Evolutionary conservation across 495 filamentous ascomycete species (phyloP), one percentile per base, ranked within the genome.

Genomic region (Clohesyomyces aquaticus): DNA sequence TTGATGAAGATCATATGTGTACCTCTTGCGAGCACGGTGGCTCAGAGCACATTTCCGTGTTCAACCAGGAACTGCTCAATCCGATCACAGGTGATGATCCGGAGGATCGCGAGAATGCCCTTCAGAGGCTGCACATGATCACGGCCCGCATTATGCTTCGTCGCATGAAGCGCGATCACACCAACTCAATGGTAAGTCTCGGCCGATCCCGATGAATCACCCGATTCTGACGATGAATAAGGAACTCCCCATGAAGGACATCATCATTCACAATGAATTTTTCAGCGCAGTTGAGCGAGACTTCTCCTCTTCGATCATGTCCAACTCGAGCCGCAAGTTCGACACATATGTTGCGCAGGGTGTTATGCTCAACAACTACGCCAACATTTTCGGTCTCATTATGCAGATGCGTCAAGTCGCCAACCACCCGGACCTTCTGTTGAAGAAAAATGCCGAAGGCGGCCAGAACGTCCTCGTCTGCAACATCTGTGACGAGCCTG

Each of bases 371-470:
- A 96, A 97, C 78, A 98, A 98, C 70, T 97, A 97, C 69, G 93
- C 93, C 77, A 91, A 91, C 70, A 86, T 87, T 69, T 86, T 87
- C 64, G 91, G 91, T 48, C 81, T 96, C 42, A 96, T 96, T 71
- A 96, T 96, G 88, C 89, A 95, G 74, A 97, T 97, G 93, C 89
- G 93, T 27, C 94, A 97, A 78, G 88, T 93, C 8, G 91, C 93
- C 0, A 91, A 98, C 69, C 94, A 98, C 73, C 94, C 94, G 1
- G 94, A 98, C 75, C 78, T 98, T 6, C 91, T 98, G 42, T 75
- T 97, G 63, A 93, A 91, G 77, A 96, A 93, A 76, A 96, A 91
- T 73, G 83, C 81, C 12, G 84, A 91, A 66, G 89, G 88, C 47
- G 93, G 93, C 1, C 91, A 96, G 73, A 96, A 96, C 66, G 81